phyloP scores from a whole-genome alignment of 208 protist genomes.

The Kentomonas sorsogonicus region DNA sequence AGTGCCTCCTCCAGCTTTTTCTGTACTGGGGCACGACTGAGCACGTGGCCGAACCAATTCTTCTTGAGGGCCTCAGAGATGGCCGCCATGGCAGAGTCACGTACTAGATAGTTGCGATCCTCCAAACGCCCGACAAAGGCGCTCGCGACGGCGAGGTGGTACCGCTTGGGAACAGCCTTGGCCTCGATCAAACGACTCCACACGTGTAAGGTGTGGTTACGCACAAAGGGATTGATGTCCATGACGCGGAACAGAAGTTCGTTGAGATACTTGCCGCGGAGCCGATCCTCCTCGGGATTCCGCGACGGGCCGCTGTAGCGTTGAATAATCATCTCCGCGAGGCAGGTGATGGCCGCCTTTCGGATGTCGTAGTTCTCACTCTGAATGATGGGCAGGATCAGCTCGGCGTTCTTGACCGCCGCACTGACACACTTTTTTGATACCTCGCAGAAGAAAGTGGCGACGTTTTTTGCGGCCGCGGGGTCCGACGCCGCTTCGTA shows the following conservation, averaged over 20 bases:
- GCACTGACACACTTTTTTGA: constrained; percentile 74
- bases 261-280: constrained; percentile 60
- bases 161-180: constrained; percentile 69
- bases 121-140: constrained; percentile 68
- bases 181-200: constrained; percentile 72
- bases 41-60: constrained; percentile 85
- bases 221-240: constrained; percentile 85
- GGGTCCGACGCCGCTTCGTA: constrained; percentile 51
- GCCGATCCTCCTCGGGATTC: constrained; percentile 30
- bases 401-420: constrained; percentile 47
- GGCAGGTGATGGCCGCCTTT: constrained; percentile 74
- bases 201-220: constrained; percentile 77
- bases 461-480: constrained; percentile 64
- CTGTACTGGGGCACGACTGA: constrained; percentile 43
- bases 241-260: constrained; percentile 82
- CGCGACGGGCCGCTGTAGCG: constrained; percentile 54
- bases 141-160: constrained; percentile 59
- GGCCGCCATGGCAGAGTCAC: constrained; percentile 74
- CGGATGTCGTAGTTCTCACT: constrained; percentile 85
- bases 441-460: constrained; percentile 75
- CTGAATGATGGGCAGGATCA: constrained; percentile 53
- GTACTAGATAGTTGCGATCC: constrained; percentile 82
- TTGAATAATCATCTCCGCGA: constrained; percentile 82
- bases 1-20: constrained; percentile 44
- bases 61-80: constrained; percentile 57